A percentile compares a stretch with the other conserved stretches of the same genome.
Evolutionary conservation across 257 asterid species (phyloP).

Genomic region (Salvia rosmarinus): DNA sequence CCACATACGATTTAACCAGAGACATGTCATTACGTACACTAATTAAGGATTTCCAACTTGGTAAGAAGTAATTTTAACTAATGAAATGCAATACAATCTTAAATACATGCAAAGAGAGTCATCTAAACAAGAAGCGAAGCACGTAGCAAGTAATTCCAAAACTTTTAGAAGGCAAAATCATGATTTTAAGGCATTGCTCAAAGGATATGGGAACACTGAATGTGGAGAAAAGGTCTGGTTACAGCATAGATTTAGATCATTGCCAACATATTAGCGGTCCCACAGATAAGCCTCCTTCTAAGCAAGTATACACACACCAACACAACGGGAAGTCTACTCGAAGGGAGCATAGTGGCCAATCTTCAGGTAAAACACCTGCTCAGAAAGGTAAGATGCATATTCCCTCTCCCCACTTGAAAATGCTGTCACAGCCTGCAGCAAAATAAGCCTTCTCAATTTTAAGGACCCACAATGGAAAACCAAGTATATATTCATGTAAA

Average conservation of each 20-base stretch:
- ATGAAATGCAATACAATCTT: background rate
- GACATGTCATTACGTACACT: too few relatives aligned
- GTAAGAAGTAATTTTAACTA: too few relatives aligned
- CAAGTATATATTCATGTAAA: conserved; percentile 9
- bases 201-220: background rate
- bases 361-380: conserved; percentile 57
- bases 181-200: background rate
- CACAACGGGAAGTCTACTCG: background rate
- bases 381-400: conserved; percentile 84
- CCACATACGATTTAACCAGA: too few relatives aligned
- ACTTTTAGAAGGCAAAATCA: background rate
- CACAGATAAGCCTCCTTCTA: background rate
- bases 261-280: background rate
- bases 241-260: background rate
- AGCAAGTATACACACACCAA: background rate
- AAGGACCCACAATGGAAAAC: conserved; percentile 5
- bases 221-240: conserved; percentile 3
- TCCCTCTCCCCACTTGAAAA: conserved; percentile 69
- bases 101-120: background rate
- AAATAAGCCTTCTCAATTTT: conserved; percentile 38
- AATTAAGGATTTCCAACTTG: too few relatives aligned
- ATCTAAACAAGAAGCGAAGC: background rate
- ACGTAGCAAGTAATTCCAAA: background rate
- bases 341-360: conserved; percentile 14
- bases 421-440: conserved; percentile 87